phyloP scores from a whole-genome alignment of 805 yeast genomes.

The Komagataella kurtzmanii region DNA sequence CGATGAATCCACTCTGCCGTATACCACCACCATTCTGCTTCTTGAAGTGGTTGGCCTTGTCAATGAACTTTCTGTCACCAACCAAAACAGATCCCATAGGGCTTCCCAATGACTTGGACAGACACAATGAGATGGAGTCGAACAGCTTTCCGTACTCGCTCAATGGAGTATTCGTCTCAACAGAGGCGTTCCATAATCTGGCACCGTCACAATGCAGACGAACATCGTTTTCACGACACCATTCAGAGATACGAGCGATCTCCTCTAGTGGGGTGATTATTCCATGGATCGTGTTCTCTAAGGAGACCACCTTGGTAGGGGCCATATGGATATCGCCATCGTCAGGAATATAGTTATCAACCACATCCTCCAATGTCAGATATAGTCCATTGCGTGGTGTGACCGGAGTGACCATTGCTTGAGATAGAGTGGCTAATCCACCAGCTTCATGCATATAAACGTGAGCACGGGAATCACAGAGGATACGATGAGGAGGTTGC shows the following conservation, averaged over 20 bases:
- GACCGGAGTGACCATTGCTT: constrained; percentile 84
- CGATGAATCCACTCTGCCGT: constrained; percentile 74
- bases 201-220: constrained; percentile 87
- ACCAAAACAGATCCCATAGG: constrained; percentile 87
- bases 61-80: constrained; percentile 43
- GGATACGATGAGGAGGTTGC: constrained; percentile 77
- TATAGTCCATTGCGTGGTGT: constrained; percentile 64
- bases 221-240: constrained; percentile 47
- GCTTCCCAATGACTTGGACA: constrained; percentile 86
- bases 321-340: constrained; percentile 82
- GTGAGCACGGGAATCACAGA: constrained; percentile 82
- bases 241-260: constrained; percentile 51
- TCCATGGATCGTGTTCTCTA: constrained; percentile 87
- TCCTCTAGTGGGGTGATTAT: constrained; percentile 71
- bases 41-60: constrained; percentile 70
- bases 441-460: constrained; percentile 81
- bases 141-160: constrained; percentile 61
- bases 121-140: constrained; percentile 82
- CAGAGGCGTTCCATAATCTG: constrained; percentile 86
- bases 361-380: constrained; percentile 70
- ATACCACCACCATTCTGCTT: constrained; percentile 93
- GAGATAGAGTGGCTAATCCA: constrained; percentile 79
- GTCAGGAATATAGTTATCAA: constrained; percentile 45
- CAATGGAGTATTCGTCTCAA: constrained; percentile 55
- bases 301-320: constrained; percentile 72